These are phyloP conservation scores for Schizochytrium sp. DNA, from an alignment of 108 stramenopile species.

Conservation along the genomic window DNA sequence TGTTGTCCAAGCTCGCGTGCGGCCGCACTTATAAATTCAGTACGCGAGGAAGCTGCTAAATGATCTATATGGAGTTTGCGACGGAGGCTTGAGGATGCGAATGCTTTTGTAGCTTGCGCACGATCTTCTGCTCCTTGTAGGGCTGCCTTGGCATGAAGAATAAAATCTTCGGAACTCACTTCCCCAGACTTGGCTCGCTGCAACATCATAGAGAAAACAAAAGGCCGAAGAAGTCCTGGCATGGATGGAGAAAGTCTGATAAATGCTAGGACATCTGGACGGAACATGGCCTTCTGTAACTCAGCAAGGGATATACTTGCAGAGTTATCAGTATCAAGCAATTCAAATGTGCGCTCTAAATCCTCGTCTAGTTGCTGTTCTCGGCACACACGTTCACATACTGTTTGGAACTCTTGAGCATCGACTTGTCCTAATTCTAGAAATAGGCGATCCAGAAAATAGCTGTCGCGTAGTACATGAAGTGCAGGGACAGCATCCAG, in stretches of 20 bases:
- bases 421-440: constrained; percentile 23
- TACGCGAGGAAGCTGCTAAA: too few species aligned
- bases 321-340: background rate
- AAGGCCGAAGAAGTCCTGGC: background rate
- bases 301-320: background rate
- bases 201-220: background rate
- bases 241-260: background rate
- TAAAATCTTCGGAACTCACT: background rate
- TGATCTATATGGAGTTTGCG: background rate
- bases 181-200: too few species aligned
- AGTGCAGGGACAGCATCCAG: background rate
- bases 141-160: constrained; percentile 35
- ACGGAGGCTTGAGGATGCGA: background rate
- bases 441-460: constrained; percentile 1
- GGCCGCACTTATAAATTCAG: background rate
- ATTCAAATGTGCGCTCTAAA: constrained; percentile 1
- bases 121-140: background rate
- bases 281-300: constrained; percentile 17
- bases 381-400: constrained; percentile 10
- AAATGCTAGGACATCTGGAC: background rate
- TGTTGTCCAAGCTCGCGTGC: background rate
- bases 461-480: background rate
- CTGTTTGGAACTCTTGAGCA: background rate
- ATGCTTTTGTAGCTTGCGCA: background rate
- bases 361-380: constrained; percentile 31